Evolutionary conservation across 2,329 filamentous ascomycete species (phyloP).

Genomic region (Aspergillus fructus): DNA sequence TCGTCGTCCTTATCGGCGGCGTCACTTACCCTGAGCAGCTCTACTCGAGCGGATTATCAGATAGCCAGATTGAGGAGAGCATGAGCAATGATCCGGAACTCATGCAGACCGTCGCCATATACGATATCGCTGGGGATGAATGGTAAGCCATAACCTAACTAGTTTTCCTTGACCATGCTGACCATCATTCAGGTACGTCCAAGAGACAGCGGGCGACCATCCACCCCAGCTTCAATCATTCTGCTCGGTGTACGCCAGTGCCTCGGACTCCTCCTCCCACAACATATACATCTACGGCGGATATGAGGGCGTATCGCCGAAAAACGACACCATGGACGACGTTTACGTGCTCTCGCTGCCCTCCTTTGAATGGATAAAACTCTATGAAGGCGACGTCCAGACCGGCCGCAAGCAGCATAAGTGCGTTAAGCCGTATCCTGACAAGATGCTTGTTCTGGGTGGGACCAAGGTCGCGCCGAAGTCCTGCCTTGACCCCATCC

Average conservation of each 20-base stretch:
- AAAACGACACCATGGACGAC: slow-evolving; percentile 40
- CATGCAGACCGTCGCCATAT: slow-evolving; percentile 39
- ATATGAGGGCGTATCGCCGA: slow-evolving; percentile 33
- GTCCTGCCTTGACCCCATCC: not conserved
- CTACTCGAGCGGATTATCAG: slow-evolving; percentile 6
- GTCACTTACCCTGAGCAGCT: slow-evolving; percentile 27
- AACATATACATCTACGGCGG: slow-evolving; percentile 55
- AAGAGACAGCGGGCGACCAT: slow-evolving; percentile 41
- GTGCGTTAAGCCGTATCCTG: slow-evolving; percentile 48
- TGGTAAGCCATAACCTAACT: slow-evolving; percentile 20
- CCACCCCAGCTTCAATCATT: slow-evolving; percentile 39
- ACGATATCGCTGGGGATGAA: slow-evolving; percentile 32
- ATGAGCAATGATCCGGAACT: slow-evolving; percentile 29
- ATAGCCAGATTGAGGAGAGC: slow-evolving; percentile 16
- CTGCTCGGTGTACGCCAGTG: slow-evolving; percentile 42
- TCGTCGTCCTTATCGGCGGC: slow-evolving; percentile 42
- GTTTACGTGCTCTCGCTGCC: slow-evolving; percentile 48
- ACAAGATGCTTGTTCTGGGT: slow-evolving; percentile 44
- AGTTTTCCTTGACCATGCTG: not conserved
- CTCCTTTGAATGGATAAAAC: slow-evolving; percentile 46
- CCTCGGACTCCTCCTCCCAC: slow-evolving; percentile 41
- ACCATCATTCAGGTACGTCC: slow-evolving; percentile 35
- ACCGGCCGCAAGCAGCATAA: slow-evolving; percentile 28
- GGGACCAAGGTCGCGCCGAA: slow-evolving; percentile 15
- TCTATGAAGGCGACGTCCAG: slow-evolving; percentile 27